These are phyloP conservation scores for Podospora australis DNA, from an alignment of 495 filamentous ascomycete species.

Conservation along the genomic window DNA sequence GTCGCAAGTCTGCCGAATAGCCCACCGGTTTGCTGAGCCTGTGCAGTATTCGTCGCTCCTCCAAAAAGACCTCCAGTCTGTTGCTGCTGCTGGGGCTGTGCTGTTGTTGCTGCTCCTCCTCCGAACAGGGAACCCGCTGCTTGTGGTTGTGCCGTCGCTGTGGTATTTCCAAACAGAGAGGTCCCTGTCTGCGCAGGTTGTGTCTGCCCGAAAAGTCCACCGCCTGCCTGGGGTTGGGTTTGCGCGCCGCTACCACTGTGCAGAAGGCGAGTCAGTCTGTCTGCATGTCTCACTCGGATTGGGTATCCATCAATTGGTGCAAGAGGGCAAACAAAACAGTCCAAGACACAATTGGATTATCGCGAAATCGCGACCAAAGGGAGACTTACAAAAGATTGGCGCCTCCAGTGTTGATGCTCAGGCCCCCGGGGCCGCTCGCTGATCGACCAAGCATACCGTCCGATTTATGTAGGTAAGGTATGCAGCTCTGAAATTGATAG, in stretches of 20 bases:
- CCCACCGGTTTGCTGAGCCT: constrained; percentile 26
- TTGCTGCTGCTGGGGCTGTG: constrained; percentile 42
- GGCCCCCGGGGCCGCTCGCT: constrained; percentile 58
- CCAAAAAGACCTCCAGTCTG: constrained; percentile 32
- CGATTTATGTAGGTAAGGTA: not conserved
- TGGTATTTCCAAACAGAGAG: constrained; percentile 45
- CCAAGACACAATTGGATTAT: not conserved
- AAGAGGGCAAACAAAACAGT: too few species aligned
- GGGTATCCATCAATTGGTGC: not conserved
- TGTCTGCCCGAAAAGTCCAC: constrained; percentile 43
- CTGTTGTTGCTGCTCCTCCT: constrained; percentile 15
- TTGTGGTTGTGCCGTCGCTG: constrained; percentile 16
- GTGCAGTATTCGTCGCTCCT: constrained; percentile 21
- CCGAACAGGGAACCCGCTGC: constrained; percentile 1
- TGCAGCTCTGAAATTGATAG: not conserved
- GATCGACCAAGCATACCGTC: constrained; percentile 48
- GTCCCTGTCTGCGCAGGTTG: constrained; percentile 29
- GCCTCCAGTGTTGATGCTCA: constrained; percentile 73
- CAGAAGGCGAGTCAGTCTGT: constrained; percentile 4
- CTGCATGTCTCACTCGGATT: constrained; percentile 1
- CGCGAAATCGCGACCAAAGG: not conserved
- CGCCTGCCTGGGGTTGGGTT: constrained; percentile 38
- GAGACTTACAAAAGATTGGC: constrained; percentile 57
- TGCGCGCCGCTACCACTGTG: constrained; percentile 31
- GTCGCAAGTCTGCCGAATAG: constrained; percentile 20